These are phyloP conservation scores for Cerioporus squamosus DNA, from an alignment of 1,284 basidiomycete genomes.

Conservation along the genomic window DNA sequence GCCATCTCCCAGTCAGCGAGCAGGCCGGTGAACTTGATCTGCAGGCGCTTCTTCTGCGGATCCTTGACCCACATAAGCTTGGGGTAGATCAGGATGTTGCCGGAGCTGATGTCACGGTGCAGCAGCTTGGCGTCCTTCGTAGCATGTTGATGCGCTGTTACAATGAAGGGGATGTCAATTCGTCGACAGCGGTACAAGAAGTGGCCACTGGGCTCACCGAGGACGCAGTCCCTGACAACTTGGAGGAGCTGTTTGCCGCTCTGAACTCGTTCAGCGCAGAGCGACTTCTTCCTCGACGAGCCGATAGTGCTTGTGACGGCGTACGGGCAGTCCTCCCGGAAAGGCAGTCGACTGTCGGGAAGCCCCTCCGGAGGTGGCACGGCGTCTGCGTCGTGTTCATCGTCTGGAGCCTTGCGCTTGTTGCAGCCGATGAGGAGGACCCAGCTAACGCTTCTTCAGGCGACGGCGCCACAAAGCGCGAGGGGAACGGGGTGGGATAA, in stretches of 20 bases:
- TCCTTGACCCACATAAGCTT: background rate
- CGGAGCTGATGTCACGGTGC: constrained; percentile 10
- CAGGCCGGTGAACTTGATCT: background rate
- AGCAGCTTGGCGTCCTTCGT: background rate
- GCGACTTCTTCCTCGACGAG: constrained; percentile 12
- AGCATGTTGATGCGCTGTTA: too few relatives aligned
- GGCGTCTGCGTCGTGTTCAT: background rate
- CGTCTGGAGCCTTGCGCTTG: constrained; percentile 2
- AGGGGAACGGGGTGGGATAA: too few relatives aligned
- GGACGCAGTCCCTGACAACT: constrained; percentile 3
- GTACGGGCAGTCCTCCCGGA: background rate
- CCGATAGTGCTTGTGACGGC: constrained; percentile 14
- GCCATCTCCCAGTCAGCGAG: constrained; percentile 19
- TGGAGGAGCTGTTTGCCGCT: background rate
- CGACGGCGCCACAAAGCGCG: too few relatives aligned
- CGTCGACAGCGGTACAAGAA: too few relatives aligned
- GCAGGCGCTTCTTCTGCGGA: too few relatives aligned
- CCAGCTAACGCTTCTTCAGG: too few relatives aligned
- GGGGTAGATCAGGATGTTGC: constrained; percentile 5
- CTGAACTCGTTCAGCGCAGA: constrained; percentile 1
- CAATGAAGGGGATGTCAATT: too few relatives aligned
- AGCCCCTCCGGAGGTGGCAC: too few relatives aligned
- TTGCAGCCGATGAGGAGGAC: background rate
- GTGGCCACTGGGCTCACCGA: constrained; percentile 28
- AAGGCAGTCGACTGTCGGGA: background rate